These are phyloP conservation scores for Claviceps sp. DNA, from an alignment of 2,329 filamentous ascomycete species.

Conservation along the genomic window DNA sequence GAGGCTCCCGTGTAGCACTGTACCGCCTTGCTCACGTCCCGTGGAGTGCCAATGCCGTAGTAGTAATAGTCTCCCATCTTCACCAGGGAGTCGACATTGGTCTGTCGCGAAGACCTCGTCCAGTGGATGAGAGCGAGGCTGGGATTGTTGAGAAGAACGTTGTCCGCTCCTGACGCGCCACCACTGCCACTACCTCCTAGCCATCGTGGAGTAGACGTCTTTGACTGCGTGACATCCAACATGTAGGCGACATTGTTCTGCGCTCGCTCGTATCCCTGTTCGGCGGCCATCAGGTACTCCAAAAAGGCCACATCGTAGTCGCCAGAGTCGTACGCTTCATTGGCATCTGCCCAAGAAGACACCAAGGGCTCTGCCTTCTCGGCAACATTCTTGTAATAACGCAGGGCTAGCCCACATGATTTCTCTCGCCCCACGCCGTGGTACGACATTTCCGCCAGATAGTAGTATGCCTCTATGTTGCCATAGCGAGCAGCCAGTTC, in stretches of 20 bases:
- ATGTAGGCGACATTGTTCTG: slow-evolving; percentile 86
- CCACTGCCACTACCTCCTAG: slow-evolving; percentile 24
- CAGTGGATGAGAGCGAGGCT: slow-evolving; percentile 75
- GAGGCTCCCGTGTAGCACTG: slow-evolving; percentile 87
- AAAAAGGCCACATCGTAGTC: slow-evolving; percentile 71
- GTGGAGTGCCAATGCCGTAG: slow-evolving; percentile 57
- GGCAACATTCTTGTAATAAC: slow-evolving; percentile 71
- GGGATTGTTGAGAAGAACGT: slow-evolving; percentile 35
- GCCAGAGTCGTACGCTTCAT: slow-evolving; percentile 65
- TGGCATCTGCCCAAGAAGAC: slow-evolving; percentile 72
- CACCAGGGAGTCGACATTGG: slow-evolving; percentile 84
- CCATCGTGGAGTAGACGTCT: slow-evolving; percentile 24
- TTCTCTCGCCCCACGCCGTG: slow-evolving; percentile 69
- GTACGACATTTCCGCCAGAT: slow-evolving; percentile 76
- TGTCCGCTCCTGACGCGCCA: slow-evolving; percentile 13
- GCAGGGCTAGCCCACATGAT: slow-evolving; percentile 61
- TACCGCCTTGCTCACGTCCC: slow-evolving; percentile 73
- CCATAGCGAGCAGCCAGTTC: slow-evolving; percentile 72
- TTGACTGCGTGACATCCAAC: slow-evolving; percentile 60
- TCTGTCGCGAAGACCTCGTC: slow-evolving; percentile 86
- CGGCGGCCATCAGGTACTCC: slow-evolving; percentile 73
- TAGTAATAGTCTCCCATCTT: slow-evolving; percentile 99
- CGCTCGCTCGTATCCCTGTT: slow-evolving; percentile 80
- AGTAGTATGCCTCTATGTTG: slow-evolving; percentile 83
- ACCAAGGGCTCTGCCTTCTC: slow-evolving; percentile 61